Evolutionary conservation across 2,329 filamentous ascomycete species (phyloP).

Genomic region (Pseudodiploospora longispora): DNA sequence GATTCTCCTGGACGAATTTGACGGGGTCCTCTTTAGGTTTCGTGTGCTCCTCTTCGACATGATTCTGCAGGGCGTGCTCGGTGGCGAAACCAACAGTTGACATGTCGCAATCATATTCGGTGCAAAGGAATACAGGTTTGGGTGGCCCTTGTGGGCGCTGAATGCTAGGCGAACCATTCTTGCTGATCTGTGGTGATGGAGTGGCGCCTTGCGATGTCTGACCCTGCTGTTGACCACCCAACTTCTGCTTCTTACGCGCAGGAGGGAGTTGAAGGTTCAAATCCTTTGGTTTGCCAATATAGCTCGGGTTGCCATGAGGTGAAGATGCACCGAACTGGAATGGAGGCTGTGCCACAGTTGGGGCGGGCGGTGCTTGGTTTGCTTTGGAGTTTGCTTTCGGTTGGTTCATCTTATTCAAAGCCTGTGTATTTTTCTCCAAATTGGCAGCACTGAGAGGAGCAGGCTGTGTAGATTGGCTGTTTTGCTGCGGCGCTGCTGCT

Average conservation of each 20-base stretch:
- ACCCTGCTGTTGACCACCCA: conserved; percentile 28
- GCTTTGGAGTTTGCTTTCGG: conserved; percentile 36
- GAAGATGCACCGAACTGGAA: conserved; percentile 48
- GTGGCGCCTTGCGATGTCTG: conserved; percentile 32
- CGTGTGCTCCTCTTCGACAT: conserved; percentile 52
- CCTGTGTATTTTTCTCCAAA: conserved; percentile 43
- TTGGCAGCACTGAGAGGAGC: conserved; percentile 38
- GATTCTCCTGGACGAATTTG: conserved; percentile 42
- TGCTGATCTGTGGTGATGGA: conserved; percentile 40
- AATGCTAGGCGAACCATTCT: conserved; percentile 39
- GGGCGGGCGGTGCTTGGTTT: conserved; percentile 45
- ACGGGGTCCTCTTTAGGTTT: conserved; percentile 47
- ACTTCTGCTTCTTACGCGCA: conserved; percentile 50
- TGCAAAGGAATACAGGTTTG: conserved; percentile 41
- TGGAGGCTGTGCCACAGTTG: conserved; percentile 49
- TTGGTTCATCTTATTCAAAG: conserved; percentile 36
- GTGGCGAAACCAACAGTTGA: conserved; percentile 41
- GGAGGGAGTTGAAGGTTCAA: conserved; percentile 50
- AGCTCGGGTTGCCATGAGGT: conserved; percentile 51
- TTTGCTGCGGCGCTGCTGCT: conserved; percentile 16
- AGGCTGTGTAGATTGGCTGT: conserved; percentile 15
- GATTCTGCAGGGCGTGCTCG: conserved; percentile 44
- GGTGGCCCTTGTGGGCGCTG: conserved; percentile 26
- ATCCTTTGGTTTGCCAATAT: conserved; percentile 42
- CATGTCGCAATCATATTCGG: conserved; percentile 47